Evolutionary conservation across 2,329 filamentous ascomycete genomes (phyloP), one percentile per base, ranked within the genome.

Genomic region (Arthrobotrys pseudoclavata): DNA sequence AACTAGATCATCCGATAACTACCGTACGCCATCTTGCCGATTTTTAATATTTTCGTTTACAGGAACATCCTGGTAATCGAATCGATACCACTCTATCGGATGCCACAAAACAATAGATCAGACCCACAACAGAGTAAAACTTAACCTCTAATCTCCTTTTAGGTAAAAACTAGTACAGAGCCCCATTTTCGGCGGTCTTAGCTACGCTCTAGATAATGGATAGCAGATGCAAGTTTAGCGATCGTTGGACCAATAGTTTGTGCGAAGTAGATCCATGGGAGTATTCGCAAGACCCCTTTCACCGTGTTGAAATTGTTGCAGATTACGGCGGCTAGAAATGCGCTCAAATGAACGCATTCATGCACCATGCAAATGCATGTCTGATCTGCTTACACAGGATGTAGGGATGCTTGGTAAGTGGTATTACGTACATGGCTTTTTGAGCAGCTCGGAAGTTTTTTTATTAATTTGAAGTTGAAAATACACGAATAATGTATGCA

Each of bases 281-380:
- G 18, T 4, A n/a, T 20, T 20, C 37, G 13, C 37, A 12, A n/a
- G 4, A 40, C 37, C 13, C 4, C 5, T 53, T 26, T 26, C 12
- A 50, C 50, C 18, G 52, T 57, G 52, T 57, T 57, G 52, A 57
- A 60, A 60, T 60, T 60, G 55, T 60, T 60, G 55, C 31, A 60
- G 31, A 60, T 60, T 60, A 42, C 55, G 34, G 55, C 34, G 55
- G 34, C 20, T 42, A n/a, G n/a, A 60, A 60, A 60, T 60, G 55
- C 20, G 55, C 55, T 60, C 55, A 60, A 60, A 60, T 60, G 55
- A 9, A 29, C 55, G 55, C 55, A 60, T 24, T 45, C 34, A 42
- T 42, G 31, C 31, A 40, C 18, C n/a, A 45, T 47, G 42, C 37
- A 42, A 5, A 3, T 34, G 26, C 34, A 26, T 15, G 15, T 13